A percentile compares a stretch with the other conserved stretches of the same genome.
Conservation (phyloP, 495 filamentous ascomycete genomes). For the Massariosphaeria phaeospora region DNA sequence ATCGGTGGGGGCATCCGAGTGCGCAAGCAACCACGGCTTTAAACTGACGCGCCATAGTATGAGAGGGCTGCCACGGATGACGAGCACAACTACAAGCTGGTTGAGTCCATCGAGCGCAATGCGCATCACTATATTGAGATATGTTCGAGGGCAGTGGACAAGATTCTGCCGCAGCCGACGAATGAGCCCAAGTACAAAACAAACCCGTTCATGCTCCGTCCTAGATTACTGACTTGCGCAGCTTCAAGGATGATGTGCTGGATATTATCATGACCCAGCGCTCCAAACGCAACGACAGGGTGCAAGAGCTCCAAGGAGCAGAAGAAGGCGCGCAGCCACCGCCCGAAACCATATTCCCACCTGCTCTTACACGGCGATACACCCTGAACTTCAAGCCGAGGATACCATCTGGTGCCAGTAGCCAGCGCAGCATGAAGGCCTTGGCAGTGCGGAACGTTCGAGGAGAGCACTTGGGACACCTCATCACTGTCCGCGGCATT, state of each 20-base stretch:
- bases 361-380: slow-evolving; percentile 88
- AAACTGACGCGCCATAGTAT: slow-evolving; percentile 49
- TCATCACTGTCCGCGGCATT: slow-evolving; percentile 94
- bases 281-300: slow-evolving; percentile 73
- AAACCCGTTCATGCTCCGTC: neutral
- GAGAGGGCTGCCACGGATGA: slow-evolving; percentile 65
- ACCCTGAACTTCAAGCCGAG: slow-evolving; percentile 92
- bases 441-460: slow-evolving; percentile 88
- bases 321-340: slow-evolving; percentile 57
- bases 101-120: slow-evolving; percentile 80
- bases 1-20: slow-evolving; percentile 52
- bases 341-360: slow-evolving; percentile 69
- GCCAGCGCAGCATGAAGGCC: slow-evolving; percentile 62
- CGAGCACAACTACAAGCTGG: slow-evolving; percentile 57
- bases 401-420: slow-evolving; percentile 62
- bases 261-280: slow-evolving; percentile 94
- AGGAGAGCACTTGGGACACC: slow-evolving; percentile 82
- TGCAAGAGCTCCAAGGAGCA: slow-evolving; percentile 57
- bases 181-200: slow-evolving; percentile 65
- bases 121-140: slow-evolving; percentile 95
- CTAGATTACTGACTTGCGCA: slow-evolving; percentile 35
- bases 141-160: slow-evolving; percentile 81
- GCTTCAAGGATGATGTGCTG: slow-evolving; percentile 94
- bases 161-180: slow-evolving; percentile 72
- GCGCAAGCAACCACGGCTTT: slow-evolving; percentile 6